Evolutionary conservation across 306 rosid species (phyloP), one percentile per base, ranked within the genome.

Genomic region (Fagus crenata): DNA sequence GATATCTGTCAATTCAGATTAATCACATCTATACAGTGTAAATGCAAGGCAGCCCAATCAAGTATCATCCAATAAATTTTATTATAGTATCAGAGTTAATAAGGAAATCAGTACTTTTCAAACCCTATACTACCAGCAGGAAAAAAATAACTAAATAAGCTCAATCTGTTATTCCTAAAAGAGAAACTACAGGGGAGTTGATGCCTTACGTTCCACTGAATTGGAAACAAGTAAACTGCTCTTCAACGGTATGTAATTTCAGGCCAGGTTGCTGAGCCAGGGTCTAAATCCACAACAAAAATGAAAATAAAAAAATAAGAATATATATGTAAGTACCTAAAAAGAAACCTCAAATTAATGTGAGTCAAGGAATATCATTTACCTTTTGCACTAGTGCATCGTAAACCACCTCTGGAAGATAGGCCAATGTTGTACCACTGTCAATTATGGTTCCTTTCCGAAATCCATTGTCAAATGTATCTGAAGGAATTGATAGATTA

Each of bases 341-440:
- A 64, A 53, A 5, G 64, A 77, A 63, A 73, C 56, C 59, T 53
- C 14, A 70, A 82, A 77, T 63, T 71, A 61, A 37, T 18, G 67
- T 55, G 53, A 63, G 68, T 18, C 49, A 53, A 77, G 69, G 40
- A 59, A 22, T 42, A 58, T 28, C 72, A 33, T 55, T 72, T 72
- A 93, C 99, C 92, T 89, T 87, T 0, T 59, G 6, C 60, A 87
- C n/a, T 49, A 96, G 17, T 41, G 86, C 80, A 2, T 81, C 81
- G 55, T 91, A 84, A 77, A 93, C 51, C 13, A 31, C 31, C 2
- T 67, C 53, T 15, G 98, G 93, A 81, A 96, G 79, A 82, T 87
- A 96, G 81, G 93, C 96, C 85, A 96, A 83, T 60, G 99, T 96
- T 72, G 99, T 93, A 69, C 99, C 99, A 72, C 99, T 96, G 77